Base-by-base conservation (phyloP, 2,329 filamentous ascomycete species). In the Thelonectria olida region DNA sequence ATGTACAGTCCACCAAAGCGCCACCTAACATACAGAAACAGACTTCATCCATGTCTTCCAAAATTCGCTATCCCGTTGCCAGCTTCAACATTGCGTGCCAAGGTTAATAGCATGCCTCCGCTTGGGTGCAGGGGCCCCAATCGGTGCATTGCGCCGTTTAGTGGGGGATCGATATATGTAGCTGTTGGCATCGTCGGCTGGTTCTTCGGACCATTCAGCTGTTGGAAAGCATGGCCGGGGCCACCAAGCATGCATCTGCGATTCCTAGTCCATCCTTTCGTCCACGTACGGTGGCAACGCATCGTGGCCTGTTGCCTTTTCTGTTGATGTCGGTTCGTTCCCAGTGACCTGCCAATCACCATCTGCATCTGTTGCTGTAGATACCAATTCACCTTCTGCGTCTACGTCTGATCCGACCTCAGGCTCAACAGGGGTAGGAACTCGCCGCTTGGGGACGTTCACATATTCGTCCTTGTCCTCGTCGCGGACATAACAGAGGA, bases 401-500 rank as follows among this genome's bases (percentile, higher is more conserved):
- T 74, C 71, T 7, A 57, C 59, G 7, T 15, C 42, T 36, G 54
- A 55, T 17, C 45, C 44, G 10, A 44, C 44, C n/a, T 61, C 51
- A 7, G 41, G 41, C 52, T 67, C 58, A 10, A 61, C 38, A 44
- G 64, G 13, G n/a, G 52, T 23, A 7, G 67, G 68, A 23, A 65
- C 65, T 44, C 71, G 66, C 28, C 82, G 78, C 56, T 79, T 77
- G 2, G 82, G 82, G 2, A 84, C 78, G 49, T 79, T 76, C 22
- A 85, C 82, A 47, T 82, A 76, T 7, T 85, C 76, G 44, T 87
- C 81, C 70, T 88, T 89, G 68, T 86, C 79, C 31, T 87, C 80
- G 53, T 91, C 90, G 42, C 86, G 84, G n/a, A 96, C 89, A 70
- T 96, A 96, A 41, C 93, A 92, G 20, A 96, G 84, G 73, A 91